These are phyloP conservation scores for Anisogramma anomala DNA, from an alignment of 2,329 filamentous ascomycete species.

Conservation along the genomic window DNA sequence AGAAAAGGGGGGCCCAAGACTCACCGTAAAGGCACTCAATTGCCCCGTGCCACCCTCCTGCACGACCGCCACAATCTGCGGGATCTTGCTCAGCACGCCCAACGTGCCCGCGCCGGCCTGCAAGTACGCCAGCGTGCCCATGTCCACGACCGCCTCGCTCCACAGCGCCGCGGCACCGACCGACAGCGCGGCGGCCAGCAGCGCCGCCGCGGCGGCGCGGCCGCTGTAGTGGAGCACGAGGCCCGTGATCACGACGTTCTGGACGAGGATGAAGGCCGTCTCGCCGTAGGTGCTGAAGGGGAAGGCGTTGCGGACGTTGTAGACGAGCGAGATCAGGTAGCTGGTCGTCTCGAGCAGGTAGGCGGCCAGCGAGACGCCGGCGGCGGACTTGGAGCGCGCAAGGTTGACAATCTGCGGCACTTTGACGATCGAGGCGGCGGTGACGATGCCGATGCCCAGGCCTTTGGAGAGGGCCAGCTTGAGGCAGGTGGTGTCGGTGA, in stretches of 20 bases:
- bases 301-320: conserved; percentile 82
- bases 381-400: conserved; percentile 63
- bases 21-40: conserved; percentile 88
- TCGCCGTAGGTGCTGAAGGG: conserved; percentile 97
- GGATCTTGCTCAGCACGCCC: conserved; percentile 80
- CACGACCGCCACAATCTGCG: conserved; percentile 83
- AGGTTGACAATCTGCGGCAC: conserved; percentile 95
- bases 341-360: conserved; percentile 85
- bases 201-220: conserved; percentile 53
- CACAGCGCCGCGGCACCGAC: conserved; percentile 60
- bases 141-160: conserved; percentile 50
- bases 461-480: conserved; percentile 87
- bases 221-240: conserved; percentile 78
- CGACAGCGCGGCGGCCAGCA: conserved; percentile 68
- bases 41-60: conserved; percentile 82
- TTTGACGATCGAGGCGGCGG: conserved; percentile 83
- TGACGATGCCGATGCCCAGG: conserved; percentile 87
- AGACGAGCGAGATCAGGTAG: conserved; percentile 81
- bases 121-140: conserved; percentile 57
- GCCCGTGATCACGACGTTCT: conserved; percentile 83
- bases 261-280: conserved; percentile 78
- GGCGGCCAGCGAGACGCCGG: conserved; percentile 76
- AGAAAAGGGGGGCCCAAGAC: no score
- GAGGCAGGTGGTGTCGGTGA: conserved; percentile 64
- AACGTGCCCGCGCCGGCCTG: conserved; percentile 77